These are phyloP conservation scores for Furcasterigmium sp. DNA, from an alignment of 2,329 filamentous ascomycete genomes.

Conservation along the genomic window DNA sequence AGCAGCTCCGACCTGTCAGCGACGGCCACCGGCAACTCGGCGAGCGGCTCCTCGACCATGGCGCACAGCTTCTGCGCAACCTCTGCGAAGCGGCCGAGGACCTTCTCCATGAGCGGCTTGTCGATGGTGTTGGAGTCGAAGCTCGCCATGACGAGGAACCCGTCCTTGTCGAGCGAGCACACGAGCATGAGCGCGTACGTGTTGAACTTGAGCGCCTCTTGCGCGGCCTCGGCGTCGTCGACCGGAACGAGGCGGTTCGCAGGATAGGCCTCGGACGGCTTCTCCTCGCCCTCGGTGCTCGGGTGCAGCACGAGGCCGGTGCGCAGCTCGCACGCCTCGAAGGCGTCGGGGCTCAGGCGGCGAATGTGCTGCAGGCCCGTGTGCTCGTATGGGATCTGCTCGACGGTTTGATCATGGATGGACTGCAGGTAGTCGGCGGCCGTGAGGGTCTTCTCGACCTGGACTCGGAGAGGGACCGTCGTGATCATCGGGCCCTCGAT, in stretches of 20 bases:
- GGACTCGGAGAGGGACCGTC: slow-evolving; percentile 51
- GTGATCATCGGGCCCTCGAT: slow-evolving; percentile 59
- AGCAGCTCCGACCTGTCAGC: slow-evolving; percentile 25
- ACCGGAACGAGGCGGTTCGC: slow-evolving; percentile 49
- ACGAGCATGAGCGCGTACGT: slow-evolving; percentile 61
- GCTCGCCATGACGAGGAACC: slow-evolving; percentile 56
- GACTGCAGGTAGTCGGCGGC: slow-evolving; percentile 47
- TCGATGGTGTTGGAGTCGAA: slow-evolving; percentile 58
- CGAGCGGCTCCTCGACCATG: slow-evolving; percentile 22
- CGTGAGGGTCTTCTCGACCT: slow-evolving; percentile 32
- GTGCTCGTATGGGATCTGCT: slow-evolving; percentile 61
- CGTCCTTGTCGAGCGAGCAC: slow-evolving; percentile 49
- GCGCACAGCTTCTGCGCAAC: slow-evolving; percentile 45
- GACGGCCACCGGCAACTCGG: slow-evolving; percentile 26
- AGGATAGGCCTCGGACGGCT: slow-evolving; percentile 19
- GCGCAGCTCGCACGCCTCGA: slow-evolving; percentile 50
- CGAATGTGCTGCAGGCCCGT: slow-evolving; percentile 57
- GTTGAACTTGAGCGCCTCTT: slow-evolving; percentile 55
- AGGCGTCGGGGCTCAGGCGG: slow-evolving; percentile 46
- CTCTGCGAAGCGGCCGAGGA: slow-evolving; percentile 44
- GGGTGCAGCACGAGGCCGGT: slow-evolving; percentile 52
- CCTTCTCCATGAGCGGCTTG: slow-evolving; percentile 44
- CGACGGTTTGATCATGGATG: slow-evolving; percentile 50
- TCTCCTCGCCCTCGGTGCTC: slow-evolving; percentile 22
- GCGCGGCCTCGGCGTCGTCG: slow-evolving; percentile 49